Conservation (phyloP, 768 basidiomycete genomes). For the Suillus brevipes region DNA sequence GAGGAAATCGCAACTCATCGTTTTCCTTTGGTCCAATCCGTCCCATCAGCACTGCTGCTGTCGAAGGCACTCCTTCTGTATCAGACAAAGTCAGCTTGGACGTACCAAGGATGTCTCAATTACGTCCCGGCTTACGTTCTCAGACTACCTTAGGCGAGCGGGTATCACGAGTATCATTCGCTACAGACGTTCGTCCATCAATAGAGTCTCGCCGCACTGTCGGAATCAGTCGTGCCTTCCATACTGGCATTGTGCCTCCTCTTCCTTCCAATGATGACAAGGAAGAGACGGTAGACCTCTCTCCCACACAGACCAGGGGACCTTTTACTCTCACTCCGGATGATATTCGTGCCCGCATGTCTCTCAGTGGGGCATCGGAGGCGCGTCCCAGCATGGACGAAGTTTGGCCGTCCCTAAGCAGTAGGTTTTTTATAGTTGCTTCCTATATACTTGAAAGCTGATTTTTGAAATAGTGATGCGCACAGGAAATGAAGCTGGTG, state of each 20-base stretch:
- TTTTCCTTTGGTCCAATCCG: slow-evolving; percentile 64
- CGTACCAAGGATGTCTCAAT: slow-evolving; percentile 38
- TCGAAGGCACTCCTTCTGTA: slow-evolving; percentile 40
- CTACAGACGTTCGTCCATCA: slow-evolving; percentile 54
- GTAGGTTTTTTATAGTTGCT: slow-evolving; percentile 40
- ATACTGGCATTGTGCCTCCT: slow-evolving; percentile 41
- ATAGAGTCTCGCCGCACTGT: slow-evolving; percentile 43
- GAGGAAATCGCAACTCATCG: slow-evolving; percentile 41
- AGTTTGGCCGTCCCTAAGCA: slow-evolving; percentile 65
- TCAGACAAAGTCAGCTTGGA: slow-evolving; percentile 43
- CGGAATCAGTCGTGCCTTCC: slow-evolving; percentile 43
- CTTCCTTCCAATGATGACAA: slow-evolving; percentile 37
- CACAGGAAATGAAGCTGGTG: slow-evolving; percentile 41
- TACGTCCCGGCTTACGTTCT: slow-evolving; percentile 57
- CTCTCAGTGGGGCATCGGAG: slow-evolving; percentile 31
- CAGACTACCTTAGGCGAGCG: slow-evolving; percentile 47
- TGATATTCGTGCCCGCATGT: slow-evolving; percentile 59
- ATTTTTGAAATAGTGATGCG: slow-evolving; percentile 62
- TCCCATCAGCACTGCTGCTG: slow-evolving; percentile 43
- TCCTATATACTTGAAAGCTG: slow-evolving; percentile 10
- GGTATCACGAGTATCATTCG: slow-evolving; percentile 68
- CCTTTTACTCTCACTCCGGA: slow-evolving; percentile 51
- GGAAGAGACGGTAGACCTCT: slow-evolving; percentile 32
- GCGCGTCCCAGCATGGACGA: slow-evolving; percentile 50
- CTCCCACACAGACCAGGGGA: slow-evolving; percentile 46